Percentiles rank a stretch among this genome's conserved stretches.
Conservation (phyloP, 768 basidiomycete genomes). For the Steccherinum ochraceum region DNA sequence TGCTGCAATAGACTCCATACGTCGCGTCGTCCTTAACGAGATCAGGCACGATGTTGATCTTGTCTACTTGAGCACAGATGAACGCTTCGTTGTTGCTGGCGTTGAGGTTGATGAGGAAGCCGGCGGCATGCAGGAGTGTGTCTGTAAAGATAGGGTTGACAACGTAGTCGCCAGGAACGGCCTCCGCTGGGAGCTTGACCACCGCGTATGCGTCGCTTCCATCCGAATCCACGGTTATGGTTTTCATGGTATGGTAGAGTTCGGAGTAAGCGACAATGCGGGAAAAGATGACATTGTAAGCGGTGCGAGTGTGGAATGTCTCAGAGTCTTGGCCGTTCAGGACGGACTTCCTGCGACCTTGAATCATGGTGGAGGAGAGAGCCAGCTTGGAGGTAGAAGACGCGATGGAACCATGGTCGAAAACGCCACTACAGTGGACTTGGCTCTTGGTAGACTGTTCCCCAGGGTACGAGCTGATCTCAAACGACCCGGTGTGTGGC, state of each 20-base stretch:
- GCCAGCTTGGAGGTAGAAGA: conserved; percentile 25
- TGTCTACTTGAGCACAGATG: conserved; percentile 54
- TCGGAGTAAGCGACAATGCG: conserved; percentile 59
- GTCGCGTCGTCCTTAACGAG: conserved; percentile 32
- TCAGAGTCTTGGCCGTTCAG: conserved; percentile 24
- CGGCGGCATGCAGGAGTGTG: conserved; percentile 61
- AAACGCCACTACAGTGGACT: conserved; percentile 35
- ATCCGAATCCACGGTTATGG: conserved; percentile 41
- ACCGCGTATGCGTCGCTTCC: conserved; percentile 37
- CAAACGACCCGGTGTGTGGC: conserved; percentile 37
- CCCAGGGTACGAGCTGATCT: conserved; percentile 34
- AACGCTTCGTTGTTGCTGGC: conserved; percentile 46
- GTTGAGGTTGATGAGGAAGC: conserved; percentile 61
- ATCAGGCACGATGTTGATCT: conserved; percentile 40
- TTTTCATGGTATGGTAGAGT: conserved; percentile 51
- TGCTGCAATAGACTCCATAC: conserved; percentile 49
- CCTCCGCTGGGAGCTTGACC: conserved; percentile 33
- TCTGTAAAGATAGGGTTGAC: conserved; percentile 58
- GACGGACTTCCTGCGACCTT: conserved; percentile 25
- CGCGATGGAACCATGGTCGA: conserved; percentile 28
- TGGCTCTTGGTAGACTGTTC: conserved; percentile 20
- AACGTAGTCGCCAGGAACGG: conserved; percentile 28
- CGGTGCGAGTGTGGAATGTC: conserved; percentile 46
- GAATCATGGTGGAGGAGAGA: conserved; percentile 19
- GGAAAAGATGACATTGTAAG: conserved; percentile 64